Percentiles rank a stretch among this genome's conserved stretches.
These are phyloP conservation scores for Amanita rimosa DNA, from an alignment of 768 basidiomycete species.

Conservation along the genomic window DNA sequence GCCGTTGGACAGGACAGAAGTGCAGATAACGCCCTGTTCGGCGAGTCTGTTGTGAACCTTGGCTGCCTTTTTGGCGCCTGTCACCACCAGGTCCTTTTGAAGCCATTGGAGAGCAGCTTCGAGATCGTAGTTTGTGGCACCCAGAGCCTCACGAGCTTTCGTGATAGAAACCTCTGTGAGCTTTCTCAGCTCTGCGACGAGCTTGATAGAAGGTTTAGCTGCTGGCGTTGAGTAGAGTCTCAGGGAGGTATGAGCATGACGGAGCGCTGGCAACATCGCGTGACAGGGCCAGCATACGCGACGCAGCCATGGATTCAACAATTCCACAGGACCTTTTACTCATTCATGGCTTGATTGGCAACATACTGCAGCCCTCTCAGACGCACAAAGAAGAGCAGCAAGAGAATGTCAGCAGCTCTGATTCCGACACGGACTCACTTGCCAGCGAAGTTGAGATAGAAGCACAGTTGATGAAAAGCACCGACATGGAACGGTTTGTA, in stretches of 20 bases:
- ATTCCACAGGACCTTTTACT: constrained; percentile 68
- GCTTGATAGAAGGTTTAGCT: constrained; percentile 54
- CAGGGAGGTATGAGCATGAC: constrained; percentile 14
- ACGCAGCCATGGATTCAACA: constrained; percentile 19
- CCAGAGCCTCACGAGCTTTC: constrained; percentile 84
- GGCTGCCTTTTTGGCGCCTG: constrained; percentile 71
- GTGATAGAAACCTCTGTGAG: constrained; percentile 70
- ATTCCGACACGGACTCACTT: constrained; percentile 25
- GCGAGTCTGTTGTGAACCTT: constrained; percentile 73
- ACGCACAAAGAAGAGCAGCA: constrained; percentile 9
- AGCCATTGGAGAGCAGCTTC: constrained; percentile 73
- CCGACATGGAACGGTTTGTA: constrained; percentile 24
- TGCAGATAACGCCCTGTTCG: constrained; percentile 68
- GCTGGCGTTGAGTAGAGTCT: constrained; percentile 40
- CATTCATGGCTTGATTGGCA: constrained; percentile 55
- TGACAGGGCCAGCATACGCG: background rate
- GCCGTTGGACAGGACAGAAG: constrained; percentile 64
- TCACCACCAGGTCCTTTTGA: constrained; percentile 53
- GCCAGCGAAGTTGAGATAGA: constrained; percentile 70
- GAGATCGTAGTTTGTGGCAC: constrained; percentile 62
- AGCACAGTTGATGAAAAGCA: constrained; percentile 33
- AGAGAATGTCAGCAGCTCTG: constrained; percentile 34
- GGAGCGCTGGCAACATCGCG: constrained; percentile 7
- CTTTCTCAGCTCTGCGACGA: constrained; percentile 82
- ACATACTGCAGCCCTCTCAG: constrained; percentile 8